Percentiles rank a stretch among this genome's conserved stretches.
Conservation (phyloP, 352 stramenopile genomes). For the Phytophthora brassicae region DNA sequence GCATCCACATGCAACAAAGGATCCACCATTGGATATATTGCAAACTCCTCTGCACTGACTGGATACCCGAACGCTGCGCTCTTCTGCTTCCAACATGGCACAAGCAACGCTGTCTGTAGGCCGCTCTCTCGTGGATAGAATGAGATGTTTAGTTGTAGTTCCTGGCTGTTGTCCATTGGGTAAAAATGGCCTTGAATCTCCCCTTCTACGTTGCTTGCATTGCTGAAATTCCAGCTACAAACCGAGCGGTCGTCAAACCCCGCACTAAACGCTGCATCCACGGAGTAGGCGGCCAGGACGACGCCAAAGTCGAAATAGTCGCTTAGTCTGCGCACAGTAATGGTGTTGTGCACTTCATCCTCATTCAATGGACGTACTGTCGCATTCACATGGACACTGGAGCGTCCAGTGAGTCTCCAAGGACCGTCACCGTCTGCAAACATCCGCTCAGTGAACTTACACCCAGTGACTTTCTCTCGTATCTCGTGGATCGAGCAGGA, state of each 20-base stretch:
- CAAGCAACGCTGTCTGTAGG: constrained; percentile 67
- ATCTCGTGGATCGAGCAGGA: constrained; percentile 64
- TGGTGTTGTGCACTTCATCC: constrained; percentile 62
- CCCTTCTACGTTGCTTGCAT: constrained; percentile 39
- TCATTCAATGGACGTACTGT: constrained; percentile 49
- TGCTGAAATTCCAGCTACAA: constrained; percentile 71
- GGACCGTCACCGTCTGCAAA: constrained; percentile 68
- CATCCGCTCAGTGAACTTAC: constrained; percentile 76
- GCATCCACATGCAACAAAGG: constrained; percentile 66
- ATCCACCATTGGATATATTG: constrained; percentile 75
- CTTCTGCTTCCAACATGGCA: constrained; percentile 86
- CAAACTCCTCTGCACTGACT: constrained; percentile 68
- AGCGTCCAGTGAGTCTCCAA: constrained; percentile 46
- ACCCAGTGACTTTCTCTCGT: constrained; percentile 55
- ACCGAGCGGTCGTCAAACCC: constrained; percentile 56
- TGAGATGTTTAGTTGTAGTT: constrained; percentile 41
- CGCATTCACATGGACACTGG: constrained; percentile 51
- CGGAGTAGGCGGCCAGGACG: constrained; percentile 64
- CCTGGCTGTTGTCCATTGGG: constrained; percentile 35
- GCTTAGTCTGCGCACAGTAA: constrained; percentile 64
- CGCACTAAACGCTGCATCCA: constrained; percentile 30
- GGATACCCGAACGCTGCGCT: constrained; percentile 75
- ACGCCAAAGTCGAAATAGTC: constrained; percentile 86
- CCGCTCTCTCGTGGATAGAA: constrained; percentile 58
- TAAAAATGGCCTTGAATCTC: constrained; percentile 66